phyloP scores from a whole-genome alignment of 208 protist species.

The Jaenimonas drosophilae region DNA sequence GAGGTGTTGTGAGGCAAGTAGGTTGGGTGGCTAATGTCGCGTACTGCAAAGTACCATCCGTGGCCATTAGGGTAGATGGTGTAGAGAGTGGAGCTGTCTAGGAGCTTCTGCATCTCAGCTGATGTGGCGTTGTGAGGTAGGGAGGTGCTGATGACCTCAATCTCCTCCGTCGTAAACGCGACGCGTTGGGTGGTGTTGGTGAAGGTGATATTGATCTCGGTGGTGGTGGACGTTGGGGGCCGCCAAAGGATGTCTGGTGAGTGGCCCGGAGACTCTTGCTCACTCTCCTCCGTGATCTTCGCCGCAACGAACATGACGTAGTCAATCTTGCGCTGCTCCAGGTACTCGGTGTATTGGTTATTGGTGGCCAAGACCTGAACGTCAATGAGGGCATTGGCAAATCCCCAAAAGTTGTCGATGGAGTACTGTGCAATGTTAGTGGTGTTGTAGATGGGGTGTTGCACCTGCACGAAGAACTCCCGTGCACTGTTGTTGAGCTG shows the following conservation, averaged over 20 bases:
- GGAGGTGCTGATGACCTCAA: constrained; percentile 8
- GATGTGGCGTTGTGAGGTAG: constrained; percentile 14
- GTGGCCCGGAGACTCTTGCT: too few relatives aligned
- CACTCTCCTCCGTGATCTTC: background rate
- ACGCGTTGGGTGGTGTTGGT: constrained; percentile 11
- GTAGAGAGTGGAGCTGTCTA: too few relatives aligned
- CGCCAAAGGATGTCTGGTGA: too few relatives aligned
- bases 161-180: constrained; percentile 11
- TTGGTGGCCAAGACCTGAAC: constrained; percentile 19
- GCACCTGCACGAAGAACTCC: too few relatives aligned
- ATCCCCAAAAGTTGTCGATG: constrained; percentile 61
- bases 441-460: constrained; percentile 42
- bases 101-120: constrained; percentile 3
- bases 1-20: constrained; percentile 7
- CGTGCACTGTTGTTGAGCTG: too few relatives aligned
- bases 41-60: too few relatives aligned
- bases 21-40: too few relatives aligned
- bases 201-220: too few relatives aligned
- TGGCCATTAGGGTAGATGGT: too few relatives aligned
- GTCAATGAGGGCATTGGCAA: constrained; percentile 25
- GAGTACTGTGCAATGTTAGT: background rate
- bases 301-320: constrained; percentile 45
- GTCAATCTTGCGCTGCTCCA: constrained; percentile 13
- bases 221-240: too few relatives aligned
- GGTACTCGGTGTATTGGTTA: constrained; percentile 6